Conservation (phyloP, 768 basidiomycete species). For the Strobilomyces dryophilus region DNA sequence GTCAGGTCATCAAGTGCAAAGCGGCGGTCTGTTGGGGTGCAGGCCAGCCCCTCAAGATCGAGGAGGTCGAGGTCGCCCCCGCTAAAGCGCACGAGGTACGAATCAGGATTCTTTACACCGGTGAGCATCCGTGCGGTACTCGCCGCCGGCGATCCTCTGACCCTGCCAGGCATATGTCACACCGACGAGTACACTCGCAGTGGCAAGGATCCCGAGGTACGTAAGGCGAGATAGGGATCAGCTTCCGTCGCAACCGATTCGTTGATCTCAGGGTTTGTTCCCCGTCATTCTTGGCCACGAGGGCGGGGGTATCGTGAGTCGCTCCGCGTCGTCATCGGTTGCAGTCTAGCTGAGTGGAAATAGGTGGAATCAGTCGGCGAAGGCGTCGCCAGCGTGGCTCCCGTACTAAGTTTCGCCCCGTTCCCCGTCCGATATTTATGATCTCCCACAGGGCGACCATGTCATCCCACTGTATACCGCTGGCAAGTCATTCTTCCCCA, state of each 20-base stretch:
- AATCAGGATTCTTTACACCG: conserved; percentile 89
- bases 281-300: conserved; percentile 95
- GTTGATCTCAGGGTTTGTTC: conserved; percentile 63
- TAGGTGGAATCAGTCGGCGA: conserved; percentile 98
- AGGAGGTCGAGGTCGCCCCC: conserved; percentile 92
- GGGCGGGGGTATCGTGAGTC: conserved; percentile 81
- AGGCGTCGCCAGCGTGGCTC: conserved; percentile 78
- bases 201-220: conserved; percentile 91
- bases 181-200: conserved; percentile 98
- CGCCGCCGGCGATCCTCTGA: background rate
- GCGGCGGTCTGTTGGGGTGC: conserved; percentile 97
- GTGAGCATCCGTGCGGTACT: conserved; percentile 32
- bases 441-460: conserved; percentile 70
- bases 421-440: background rate
- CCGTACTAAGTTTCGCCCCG: conserved; percentile 34
- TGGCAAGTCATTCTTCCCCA: conserved; percentile 42
- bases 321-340: background rate
- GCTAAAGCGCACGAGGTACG: conserved; percentile 89
- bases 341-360: conserved; percentile 1
- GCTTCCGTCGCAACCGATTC: conserved; percentile 1
- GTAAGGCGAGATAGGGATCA: conserved; percentile 8
- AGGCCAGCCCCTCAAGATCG: conserved; percentile 78
- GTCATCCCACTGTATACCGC: conserved; percentile 97
- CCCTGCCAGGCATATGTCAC: conserved; percentile 78
- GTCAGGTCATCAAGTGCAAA: conserved; percentile 80